Evolutionary conservation across 352 stramenopile genomes (phyloP).

Genomic region (Phytophthora kernoviae): DNA sequence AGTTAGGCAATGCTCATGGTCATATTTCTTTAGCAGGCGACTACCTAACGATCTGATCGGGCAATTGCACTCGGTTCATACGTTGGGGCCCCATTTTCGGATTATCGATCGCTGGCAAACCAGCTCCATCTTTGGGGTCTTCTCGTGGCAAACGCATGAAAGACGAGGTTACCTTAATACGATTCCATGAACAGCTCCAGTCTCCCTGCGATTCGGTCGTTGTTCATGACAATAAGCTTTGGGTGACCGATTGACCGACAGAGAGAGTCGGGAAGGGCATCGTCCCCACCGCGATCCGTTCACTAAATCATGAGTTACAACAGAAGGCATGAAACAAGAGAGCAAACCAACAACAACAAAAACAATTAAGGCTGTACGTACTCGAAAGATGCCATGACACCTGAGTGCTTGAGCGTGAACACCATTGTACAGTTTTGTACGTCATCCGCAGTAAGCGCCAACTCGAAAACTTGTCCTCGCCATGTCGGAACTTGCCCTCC

Average conservation of each 20-base stretch:
- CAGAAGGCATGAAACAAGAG: neutral
- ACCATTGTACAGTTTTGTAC: slow-evolving; percentile 29
- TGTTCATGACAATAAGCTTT: slow-evolving; percentile 36
- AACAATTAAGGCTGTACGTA: slow-evolving; percentile 16
- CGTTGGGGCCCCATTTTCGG: too few species aligned
- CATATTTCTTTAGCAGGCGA: too few species aligned
- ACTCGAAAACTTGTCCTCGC: slow-evolving; percentile 29
- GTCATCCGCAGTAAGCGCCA: slow-evolving; percentile 25
- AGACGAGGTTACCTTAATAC: too few species aligned
- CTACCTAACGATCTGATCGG: too few species aligned
- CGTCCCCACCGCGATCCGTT: slow-evolving; percentile 32
- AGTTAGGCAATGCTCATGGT: too few species aligned
- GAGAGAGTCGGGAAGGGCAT: slow-evolving; percentile 27
- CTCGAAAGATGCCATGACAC: slow-evolving; percentile 22
- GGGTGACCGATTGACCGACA: slow-evolving; percentile 18
- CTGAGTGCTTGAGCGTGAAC: slow-evolving; percentile 32
- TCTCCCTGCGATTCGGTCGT: slow-evolving; percentile 21
- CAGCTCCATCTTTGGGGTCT: too few species aligned
- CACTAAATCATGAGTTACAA: slow-evolving; percentile 13
- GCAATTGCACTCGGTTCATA: too few species aligned
- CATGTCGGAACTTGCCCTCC: slow-evolving; percentile 28
- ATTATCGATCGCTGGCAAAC: too few species aligned
- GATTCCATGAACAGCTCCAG: slow-evolving; percentile 31
- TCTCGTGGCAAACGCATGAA: too few species aligned
- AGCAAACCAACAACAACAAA: slow-evolving; percentile 1